Conservation (phyloP, 345 rosid genomes). For the Clausena lansium region DNA sequence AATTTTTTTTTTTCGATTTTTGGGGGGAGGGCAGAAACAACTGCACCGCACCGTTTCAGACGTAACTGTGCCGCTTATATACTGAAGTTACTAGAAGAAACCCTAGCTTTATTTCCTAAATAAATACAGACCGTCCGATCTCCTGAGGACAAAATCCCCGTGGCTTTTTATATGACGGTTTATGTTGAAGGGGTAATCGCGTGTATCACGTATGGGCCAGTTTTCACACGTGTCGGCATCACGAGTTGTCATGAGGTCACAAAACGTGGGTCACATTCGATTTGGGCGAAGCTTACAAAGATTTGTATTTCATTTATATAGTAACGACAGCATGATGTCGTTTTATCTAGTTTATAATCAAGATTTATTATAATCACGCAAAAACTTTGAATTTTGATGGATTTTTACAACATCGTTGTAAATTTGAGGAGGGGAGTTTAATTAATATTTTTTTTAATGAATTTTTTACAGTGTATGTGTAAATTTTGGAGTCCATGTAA, state of each 20-base stretch:
- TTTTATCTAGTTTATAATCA: too few species aligned
- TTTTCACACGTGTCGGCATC: not conserved
- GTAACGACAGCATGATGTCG: not conserved
- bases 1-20: conserved; percentile 24
- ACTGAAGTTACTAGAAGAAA: conserved; percentile 15
- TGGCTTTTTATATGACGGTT: not conserved
- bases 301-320: not conserved
- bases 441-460: too few species aligned
- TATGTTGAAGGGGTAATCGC: not conserved
- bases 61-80: conserved; percentile 29
- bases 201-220: too few species aligned
- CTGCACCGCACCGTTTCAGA: conserved; percentile 47
- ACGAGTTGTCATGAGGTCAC: not conserved
- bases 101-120: conserved; percentile 27
- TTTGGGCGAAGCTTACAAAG: not conserved
- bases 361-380: too few species aligned
- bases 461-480: too few species aligned
- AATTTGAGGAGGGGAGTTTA: too few species aligned
- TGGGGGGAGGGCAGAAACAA: conserved; percentile 47
- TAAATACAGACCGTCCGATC: conserved; percentile 28
- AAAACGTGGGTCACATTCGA: not conserved
- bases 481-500: too few species aligned
- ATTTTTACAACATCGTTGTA: too few species aligned
- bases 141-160: not conserved
- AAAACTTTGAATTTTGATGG: not conserved